Evolutionary conservation across 2,329 filamentous ascomycete genomes (phyloP).

Genomic region (Phialophora expanda): DNA sequence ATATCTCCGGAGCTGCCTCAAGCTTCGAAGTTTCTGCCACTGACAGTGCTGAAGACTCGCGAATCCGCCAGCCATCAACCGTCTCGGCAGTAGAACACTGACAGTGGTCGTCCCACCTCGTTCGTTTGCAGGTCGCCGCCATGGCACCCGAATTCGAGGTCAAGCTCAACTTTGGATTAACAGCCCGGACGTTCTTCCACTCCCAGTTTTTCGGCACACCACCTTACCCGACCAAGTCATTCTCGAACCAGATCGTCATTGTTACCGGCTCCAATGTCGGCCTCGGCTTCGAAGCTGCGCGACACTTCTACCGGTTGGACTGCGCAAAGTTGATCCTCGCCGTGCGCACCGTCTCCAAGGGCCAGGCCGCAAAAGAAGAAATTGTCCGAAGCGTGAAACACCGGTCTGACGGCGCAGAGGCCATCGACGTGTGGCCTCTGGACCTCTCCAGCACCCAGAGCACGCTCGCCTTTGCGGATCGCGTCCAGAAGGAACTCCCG

Average conservation of each 20-base stretch:
- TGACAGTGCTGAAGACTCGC: too few relatives aligned
- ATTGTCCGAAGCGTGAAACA: constrained; percentile 46
- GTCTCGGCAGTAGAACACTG: background rate
- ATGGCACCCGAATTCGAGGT: constrained; percentile 31
- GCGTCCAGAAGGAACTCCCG: constrained; percentile 40
- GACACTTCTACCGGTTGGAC: constrained; percentile 50
- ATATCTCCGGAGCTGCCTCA: background rate
- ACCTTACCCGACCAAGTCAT: constrained; percentile 29
- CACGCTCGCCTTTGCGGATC: constrained; percentile 42
- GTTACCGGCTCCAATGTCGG: constrained; percentile 58
- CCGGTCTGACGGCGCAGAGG: constrained; percentile 33
- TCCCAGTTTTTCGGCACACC: constrained; percentile 37
- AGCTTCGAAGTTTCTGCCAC: background rate
- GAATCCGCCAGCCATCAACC: background rate
- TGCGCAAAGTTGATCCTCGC: constrained; percentile 54
- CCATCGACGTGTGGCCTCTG: constrained; percentile 54
- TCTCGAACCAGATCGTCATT: constrained; percentile 47
- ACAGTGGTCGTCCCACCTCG: background rate
- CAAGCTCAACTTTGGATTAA: constrained; percentile 16
- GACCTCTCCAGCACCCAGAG: constrained; percentile 50
- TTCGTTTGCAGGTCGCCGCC: background rate
- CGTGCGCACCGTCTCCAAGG: constrained; percentile 51
- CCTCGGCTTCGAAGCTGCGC: constrained; percentile 54
- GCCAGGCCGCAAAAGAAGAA: constrained; percentile 50
- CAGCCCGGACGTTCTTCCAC: constrained; percentile 27